phyloP scores from a whole-genome alignment of 2,329 filamentous ascomycete genomes.

The Penicillium sp. region DNA sequence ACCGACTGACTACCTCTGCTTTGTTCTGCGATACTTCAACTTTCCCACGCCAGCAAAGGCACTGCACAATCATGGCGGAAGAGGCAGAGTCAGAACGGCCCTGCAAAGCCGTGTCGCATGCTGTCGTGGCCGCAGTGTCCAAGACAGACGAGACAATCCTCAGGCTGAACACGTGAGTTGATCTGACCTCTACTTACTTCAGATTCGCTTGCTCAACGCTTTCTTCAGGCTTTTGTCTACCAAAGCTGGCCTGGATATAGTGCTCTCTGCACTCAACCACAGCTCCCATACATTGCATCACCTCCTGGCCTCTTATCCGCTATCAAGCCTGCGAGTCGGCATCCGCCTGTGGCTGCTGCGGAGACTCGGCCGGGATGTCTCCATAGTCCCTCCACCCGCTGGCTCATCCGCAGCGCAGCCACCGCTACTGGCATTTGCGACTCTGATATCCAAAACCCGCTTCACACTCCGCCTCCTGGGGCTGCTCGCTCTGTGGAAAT shows the following conservation, averaged over 20 bases:
- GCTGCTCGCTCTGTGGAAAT: conserved; percentile 73
- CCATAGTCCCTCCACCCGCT: conserved; percentile 17
- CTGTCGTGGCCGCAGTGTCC: not conserved
- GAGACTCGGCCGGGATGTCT: conserved; percentile 9
- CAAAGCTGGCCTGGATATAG: conserved; percentile 64
- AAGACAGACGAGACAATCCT: conserved; percentile 15
- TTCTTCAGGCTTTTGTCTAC: conserved; percentile 64
- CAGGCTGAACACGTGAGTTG: conserved; percentile 19
- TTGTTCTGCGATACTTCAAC: too few species aligned
- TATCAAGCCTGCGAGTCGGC: conserved; percentile 38
- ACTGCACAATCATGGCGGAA: not conserved
- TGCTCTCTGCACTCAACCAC: conserved; percentile 68
- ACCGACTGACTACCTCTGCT: too few species aligned
- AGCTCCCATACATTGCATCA: conserved; percentile 58
- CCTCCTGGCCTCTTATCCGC: conserved; percentile 54
- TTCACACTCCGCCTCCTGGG: conserved; percentile 56
- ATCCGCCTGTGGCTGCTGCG: conserved; percentile 41
- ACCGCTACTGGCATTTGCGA: conserved; percentile 46
- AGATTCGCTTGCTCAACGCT: conserved; percentile 15
- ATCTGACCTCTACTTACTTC: not conserved
- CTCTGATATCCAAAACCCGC: conserved; percentile 48
- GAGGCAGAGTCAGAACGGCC: conserved; percentile 14
- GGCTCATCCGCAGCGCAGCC: conserved; percentile 36
- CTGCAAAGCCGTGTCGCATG: conserved; percentile 9
- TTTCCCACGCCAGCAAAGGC: not conserved